Evolutionary conservation across 345 rosid species (phyloP).

Genomic region (Anacardium occidentale): DNA sequence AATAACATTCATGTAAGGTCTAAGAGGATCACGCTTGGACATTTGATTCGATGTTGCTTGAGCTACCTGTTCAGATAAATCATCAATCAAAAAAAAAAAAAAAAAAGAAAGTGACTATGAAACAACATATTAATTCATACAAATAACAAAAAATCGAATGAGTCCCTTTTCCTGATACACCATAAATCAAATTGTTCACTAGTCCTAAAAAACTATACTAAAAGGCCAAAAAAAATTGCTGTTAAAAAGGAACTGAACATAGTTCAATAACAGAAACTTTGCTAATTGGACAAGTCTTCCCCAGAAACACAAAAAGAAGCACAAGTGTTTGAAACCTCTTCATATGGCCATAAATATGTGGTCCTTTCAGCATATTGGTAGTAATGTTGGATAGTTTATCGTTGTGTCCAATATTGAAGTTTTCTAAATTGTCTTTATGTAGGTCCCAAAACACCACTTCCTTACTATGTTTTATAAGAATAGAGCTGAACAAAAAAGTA

Average conservation of each 20-base stretch:
- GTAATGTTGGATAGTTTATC: neutral
- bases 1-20: conserved; percentile 95
- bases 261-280: neutral
- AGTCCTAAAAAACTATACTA: neutral
- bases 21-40: conserved; percentile 98
- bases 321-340: neutral
- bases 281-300: neutral
- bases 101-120: too few species aligned
- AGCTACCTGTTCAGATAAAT: conserved; percentile 72
- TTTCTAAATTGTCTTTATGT: neutral
- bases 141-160: neutral
- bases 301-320: neutral
- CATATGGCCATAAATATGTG: neutral
- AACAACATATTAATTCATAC: neutral
- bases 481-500: neutral
- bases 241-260: neutral
- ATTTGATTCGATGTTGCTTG: conserved; percentile 99
- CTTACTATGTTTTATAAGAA: neutral
- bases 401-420: neutral
- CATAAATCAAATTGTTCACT: neutral
- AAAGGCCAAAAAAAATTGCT: neutral
- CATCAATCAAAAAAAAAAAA: conserved; percentile 13
- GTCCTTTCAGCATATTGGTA: neutral
- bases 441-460: neutral
- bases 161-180: neutral